Evolutionary conservation across 2,329 filamentous ascomycete genomes (phyloP).

Genomic region (Epichloe bromicola): DNA sequence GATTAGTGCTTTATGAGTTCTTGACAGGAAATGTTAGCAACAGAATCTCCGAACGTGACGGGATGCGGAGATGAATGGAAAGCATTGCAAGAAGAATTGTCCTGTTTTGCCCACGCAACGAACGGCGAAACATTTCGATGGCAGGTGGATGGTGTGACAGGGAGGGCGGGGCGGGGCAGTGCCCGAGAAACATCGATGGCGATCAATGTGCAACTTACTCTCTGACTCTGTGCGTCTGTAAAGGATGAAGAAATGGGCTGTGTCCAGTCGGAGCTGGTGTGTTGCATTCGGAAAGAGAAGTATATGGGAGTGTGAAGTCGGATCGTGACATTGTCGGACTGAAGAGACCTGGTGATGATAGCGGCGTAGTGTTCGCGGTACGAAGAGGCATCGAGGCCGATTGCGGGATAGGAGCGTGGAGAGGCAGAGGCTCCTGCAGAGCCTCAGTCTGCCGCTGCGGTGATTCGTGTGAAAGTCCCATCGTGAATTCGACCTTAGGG

Average conservation of each 20-base stretch:
- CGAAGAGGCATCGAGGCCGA: slow-evolving; percentile 29
- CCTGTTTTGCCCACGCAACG: no score
- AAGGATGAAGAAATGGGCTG: slow-evolving; percentile 55
- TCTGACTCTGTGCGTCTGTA: slow-evolving; percentile 61
- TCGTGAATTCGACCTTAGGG: slow-evolving; percentile 5
- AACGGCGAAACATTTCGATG: neutral
- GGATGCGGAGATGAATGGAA: neutral
- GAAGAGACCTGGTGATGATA: slow-evolving; percentile 50
- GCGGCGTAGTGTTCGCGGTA: slow-evolving; percentile 42
- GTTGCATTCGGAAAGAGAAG: slow-evolving; percentile 39
- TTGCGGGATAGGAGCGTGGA: slow-evolving; percentile 20
- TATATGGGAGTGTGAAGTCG: slow-evolving; percentile 22
- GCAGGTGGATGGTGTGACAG: neutral
- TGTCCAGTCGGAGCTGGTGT: slow-evolving; percentile 35
- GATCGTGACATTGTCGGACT: slow-evolving; percentile 35
- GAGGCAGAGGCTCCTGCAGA: slow-evolving; percentile 10
- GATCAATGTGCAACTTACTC: slow-evolving; percentile 43
- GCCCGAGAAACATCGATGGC: neutral
- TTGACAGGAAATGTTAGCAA: slow-evolving; percentile 17
- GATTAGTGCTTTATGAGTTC: slow-evolving; percentile 81
- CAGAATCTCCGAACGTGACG: neutral
- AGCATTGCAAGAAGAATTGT: neutral
- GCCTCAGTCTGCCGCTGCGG: slow-evolving; percentile 2
- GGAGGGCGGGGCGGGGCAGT: neutral
- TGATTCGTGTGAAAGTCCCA: slow-evolving; percentile 8